phyloP scores from a whole-genome alignment of 108 stramenopile genomes.

The Asterionellopsis glacialis region DNA sequence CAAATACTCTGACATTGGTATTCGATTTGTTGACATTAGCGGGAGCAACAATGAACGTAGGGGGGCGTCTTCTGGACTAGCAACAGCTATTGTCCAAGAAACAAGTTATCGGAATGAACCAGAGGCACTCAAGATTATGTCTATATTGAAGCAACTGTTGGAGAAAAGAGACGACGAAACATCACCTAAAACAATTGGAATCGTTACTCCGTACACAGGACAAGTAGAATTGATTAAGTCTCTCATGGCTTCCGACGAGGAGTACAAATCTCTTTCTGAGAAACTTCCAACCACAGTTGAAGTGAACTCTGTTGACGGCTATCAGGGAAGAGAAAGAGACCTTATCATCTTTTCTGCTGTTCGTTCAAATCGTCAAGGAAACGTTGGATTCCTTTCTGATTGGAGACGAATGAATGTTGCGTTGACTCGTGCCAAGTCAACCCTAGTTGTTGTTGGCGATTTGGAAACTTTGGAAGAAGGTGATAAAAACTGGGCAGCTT shows the following conservation, averaged over 20 bases:
- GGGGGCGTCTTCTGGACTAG: background rate
- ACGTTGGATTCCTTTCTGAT: conserved; percentile 93
- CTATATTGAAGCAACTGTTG: conserved; percentile 44
- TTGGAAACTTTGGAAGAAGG: conserved; percentile 76
- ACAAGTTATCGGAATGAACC: conserved; percentile 66
- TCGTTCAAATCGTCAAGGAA: conserved; percentile 88
- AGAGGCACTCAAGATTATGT: conserved; percentile 55
- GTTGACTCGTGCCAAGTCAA: conserved; percentile 89
- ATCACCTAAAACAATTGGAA: conserved; percentile 62
- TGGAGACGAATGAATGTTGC: conserved; percentile 98
- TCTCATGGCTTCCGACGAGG: conserved; percentile 49
- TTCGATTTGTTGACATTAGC: conserved; percentile 66
- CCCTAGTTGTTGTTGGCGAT: conserved; percentile 90
- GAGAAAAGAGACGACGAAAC: conserved; percentile 21
- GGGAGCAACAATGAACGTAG: conserved; percentile 63
- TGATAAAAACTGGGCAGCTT: conserved; percentile 88
- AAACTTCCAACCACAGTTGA: conserved; percentile 50
- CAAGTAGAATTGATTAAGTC: conserved; percentile 87
- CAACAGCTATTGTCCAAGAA: conserved; percentile 12
- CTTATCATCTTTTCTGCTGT: conserved; percentile 91
- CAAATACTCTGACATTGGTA: conserved; percentile 21
- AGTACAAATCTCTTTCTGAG: conserved; percentile 30
- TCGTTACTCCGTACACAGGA: conserved; percentile 95
- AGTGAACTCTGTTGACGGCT: conserved; percentile 90
- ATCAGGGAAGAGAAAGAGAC: conserved; percentile 93